Percentiles rank a stretch among this genome's conserved stretches.
Conservation (phyloP, 345 rosid species). For the Murraya koenigii region DNA sequence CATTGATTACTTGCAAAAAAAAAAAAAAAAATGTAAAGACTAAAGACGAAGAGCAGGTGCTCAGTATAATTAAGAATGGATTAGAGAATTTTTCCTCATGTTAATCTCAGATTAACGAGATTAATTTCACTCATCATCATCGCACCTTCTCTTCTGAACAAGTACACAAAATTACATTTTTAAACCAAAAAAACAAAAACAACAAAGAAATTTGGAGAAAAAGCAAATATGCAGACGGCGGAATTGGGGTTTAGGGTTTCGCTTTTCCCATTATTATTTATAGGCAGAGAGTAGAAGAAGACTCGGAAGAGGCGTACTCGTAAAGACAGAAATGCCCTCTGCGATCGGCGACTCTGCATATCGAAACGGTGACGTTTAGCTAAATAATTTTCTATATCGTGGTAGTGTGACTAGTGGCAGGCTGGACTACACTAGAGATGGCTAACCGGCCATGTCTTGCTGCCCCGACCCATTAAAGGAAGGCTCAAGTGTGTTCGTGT, state of each 20-base stretch:
- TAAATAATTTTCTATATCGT: not conserved
- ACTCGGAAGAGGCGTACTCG: not conserved
- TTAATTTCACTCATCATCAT: constrained; percentile 18
- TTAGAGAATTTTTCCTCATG: constrained; percentile 15
- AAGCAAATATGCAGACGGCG: fast-evolving
- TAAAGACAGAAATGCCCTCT: not conserved
- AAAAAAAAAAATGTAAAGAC: not conserved
- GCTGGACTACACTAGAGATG: too few species aligned
- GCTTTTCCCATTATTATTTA: not conserved
- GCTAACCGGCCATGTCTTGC: too few species aligned
- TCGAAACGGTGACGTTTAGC: not conserved
- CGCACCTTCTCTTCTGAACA: constrained; percentile 9
- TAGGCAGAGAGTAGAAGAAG: not conserved
- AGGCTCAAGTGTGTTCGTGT: too few species aligned
- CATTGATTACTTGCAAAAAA: constrained; percentile 24
- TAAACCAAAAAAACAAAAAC: too few species aligned
- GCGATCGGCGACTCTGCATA: too few species aligned
- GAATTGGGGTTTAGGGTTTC: not conserved
- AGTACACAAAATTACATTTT: too few species aligned
- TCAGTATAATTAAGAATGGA: constrained; percentile 28
- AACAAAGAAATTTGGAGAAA: not conserved
- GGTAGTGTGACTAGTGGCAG: too few species aligned
- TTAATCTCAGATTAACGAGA: constrained; percentile 33
- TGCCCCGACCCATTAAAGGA: too few species aligned
- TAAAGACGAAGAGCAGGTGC: constrained; percentile 13